Evolutionary conservation across 805 yeast genomes (phyloP), one percentile per base, ranked within the genome.

Genomic region (Suhomyces sp.): DNA sequence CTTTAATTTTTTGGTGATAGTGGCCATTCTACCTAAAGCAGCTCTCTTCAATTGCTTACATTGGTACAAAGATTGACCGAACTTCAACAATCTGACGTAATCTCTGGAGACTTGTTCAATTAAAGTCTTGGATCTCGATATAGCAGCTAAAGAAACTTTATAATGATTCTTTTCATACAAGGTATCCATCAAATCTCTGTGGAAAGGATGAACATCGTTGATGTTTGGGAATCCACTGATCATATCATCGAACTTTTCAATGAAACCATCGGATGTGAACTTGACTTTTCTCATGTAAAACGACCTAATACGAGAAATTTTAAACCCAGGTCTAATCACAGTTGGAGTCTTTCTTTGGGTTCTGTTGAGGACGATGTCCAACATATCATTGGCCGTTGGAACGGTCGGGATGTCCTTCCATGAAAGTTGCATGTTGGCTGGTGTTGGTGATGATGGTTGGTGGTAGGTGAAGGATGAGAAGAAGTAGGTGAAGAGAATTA

Each of bases 321-420:
- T 83, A 73, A 90, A 93, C 39, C 98, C 98, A 13, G 96, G 85
- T 63, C 98, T 82, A 50, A 93, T 85, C 38, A 93, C 97, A n/a
- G 98, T 93, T 40, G 98, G 98, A 5, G 98, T 93, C 69, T 93
- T 93, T 70, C 99, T 81, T 71, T 93, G 99, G 1, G 99, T 93
- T 59, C 97, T 77, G 74, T 93, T 93, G 48, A 93, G 83, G 44
- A 93, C 95, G 46, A 93, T 87, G 67, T 93, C 99, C 79, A 93
- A 74, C 75, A 90, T 74, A 67, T 93, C 98, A 63, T 84, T 88
- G 54, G 95, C 71, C 47, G 81, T 81, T 30, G 98, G 95, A 47
- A 91, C 96, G 32, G 95, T 81, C 15, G 98, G 95, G 60, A 91
- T 93, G 65, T 93, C 98, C 68, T 93, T 91, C 98, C 98, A 91